Conservation (phyloP, 805 yeast species). For the Saccharomyces jurei region DNA sequence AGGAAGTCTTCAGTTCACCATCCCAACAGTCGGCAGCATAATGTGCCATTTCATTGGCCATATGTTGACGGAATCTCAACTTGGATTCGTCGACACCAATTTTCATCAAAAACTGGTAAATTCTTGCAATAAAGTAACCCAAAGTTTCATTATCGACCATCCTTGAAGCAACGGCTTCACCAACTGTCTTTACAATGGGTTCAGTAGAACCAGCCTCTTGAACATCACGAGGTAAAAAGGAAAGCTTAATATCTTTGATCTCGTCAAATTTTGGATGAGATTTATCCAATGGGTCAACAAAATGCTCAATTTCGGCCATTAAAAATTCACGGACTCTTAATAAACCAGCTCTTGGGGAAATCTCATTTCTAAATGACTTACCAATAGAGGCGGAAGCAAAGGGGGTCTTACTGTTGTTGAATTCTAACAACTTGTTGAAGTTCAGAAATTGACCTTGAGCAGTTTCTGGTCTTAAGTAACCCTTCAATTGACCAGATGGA, state of each 20-base stretch:
- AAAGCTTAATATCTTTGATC: slow-evolving; percentile 62
- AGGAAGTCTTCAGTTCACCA: slow-evolving; percentile 90
- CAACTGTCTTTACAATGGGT: slow-evolving; percentile 58
- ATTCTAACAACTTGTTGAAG: slow-evolving; percentile 86
- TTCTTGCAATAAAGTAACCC: slow-evolving; percentile 94
- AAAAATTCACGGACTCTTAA: slow-evolving; percentile 96
- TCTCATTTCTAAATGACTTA: slow-evolving; percentile 97
- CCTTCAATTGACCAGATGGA: slow-evolving; percentile 93
- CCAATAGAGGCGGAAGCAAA: slow-evolving; percentile 99
- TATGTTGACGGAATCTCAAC: slow-evolving; percentile 95
- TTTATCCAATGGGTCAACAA: slow-evolving; percentile 88
- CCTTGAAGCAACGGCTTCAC: slow-evolving; percentile 81
- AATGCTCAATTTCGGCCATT: slow-evolving; percentile 99
- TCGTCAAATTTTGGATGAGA: slow-evolving; percentile 71
- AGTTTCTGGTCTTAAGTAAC: slow-evolving; percentile 95
- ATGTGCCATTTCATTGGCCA: slow-evolving; percentile 99
- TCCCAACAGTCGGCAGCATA: slow-evolving; percentile 99
- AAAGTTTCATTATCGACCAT: slow-evolving; percentile 95
- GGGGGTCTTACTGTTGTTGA: slow-evolving; percentile 94
- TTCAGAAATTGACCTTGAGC: slow-evolving; percentile 99
- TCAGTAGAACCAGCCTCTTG: slow-evolving; percentile 81
- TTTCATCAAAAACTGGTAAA: slow-evolving; percentile 70
- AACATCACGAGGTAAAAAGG: slow-evolving; percentile 76
- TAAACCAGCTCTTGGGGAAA: slow-evolving; percentile 95
- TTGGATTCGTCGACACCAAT: slow-evolving; percentile 84